Evolutionary conservation across 2,329 filamentous ascomycete species (phyloP).

Genomic region (Paraphaeosphaeria sporulosa): DNA sequence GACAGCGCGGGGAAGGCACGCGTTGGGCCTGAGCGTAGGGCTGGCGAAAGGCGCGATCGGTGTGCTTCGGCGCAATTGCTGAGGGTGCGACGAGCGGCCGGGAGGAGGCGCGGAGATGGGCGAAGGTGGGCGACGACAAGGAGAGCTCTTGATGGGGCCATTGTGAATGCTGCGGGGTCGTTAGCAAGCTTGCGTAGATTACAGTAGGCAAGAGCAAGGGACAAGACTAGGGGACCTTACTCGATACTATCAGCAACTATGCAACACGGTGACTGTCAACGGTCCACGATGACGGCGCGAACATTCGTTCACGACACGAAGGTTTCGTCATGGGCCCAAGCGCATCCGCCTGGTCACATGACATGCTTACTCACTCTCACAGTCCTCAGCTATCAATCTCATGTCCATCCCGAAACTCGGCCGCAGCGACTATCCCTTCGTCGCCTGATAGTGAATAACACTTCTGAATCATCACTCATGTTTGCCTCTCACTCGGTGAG

Average conservation of each 20-base stretch:
- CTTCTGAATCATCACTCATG: background rate
- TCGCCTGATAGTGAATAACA: background rate
- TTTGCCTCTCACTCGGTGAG: background rate
- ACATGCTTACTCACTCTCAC: slow-evolving; percentile 24
- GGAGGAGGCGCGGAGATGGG: slow-evolving; percentile 29
- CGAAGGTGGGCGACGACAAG: slow-evolving; percentile 30
- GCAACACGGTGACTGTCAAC: slow-evolving; percentile 5
- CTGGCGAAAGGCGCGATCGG: slow-evolving; percentile 13
- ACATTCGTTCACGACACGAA: slow-evolving; percentile 35
- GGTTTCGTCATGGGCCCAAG: slow-evolving; percentile 26
- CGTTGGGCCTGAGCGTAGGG: slow-evolving; percentile 17
- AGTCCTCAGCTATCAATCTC: background rate
- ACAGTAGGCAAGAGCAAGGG: slow-evolving; percentile 10
- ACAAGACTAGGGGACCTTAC: slow-evolving; percentile 11
- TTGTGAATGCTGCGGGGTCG: slow-evolving; percentile 23
- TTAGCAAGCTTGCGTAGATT: slow-evolving; percentile 19
- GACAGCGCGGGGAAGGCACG: slow-evolving; percentile 17
- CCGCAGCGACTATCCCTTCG: background rate
- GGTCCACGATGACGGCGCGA: slow-evolving; percentile 20
- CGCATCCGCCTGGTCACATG: slow-evolving; percentile 41
- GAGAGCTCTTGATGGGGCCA: slow-evolving; percentile 47
- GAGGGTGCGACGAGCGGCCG: slow-evolving; percentile 20
- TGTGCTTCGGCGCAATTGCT: slow-evolving; percentile 12
- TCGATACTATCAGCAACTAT: slow-evolving; percentile 14
- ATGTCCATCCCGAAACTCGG: slow-evolving; percentile 5